phyloP scores from a whole-genome alignment of 2,329 filamentous ascomycete species.

The Ophiognomonia clavigignenti-juglandacearum region DNA sequence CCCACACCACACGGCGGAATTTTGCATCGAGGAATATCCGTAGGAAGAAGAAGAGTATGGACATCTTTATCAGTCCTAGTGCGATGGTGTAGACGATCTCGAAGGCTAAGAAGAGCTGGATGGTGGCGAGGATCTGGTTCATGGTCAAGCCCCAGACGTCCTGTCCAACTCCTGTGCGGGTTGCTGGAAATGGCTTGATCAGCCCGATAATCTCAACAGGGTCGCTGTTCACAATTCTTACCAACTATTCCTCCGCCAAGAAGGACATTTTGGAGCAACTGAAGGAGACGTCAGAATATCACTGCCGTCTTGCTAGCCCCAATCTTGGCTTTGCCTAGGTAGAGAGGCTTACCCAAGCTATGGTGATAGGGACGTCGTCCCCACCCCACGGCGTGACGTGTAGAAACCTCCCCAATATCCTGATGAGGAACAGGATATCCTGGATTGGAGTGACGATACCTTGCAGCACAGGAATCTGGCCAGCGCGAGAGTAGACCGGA shows the following conservation, averaged over 20 bases:
- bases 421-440: conserved; percentile 2
- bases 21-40: conserved; percentile 1
- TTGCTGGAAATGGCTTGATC: neutral
- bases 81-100: conserved; percentile 2
- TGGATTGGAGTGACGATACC: conserved; percentile 4
- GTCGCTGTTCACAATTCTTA: neutral
- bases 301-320: neutral
- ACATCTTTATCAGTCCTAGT: conserved; percentile 3
- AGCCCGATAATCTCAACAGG: neutral
- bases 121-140: neutral
- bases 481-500: no score
- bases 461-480: conserved; percentile 1
- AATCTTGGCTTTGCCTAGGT: neutral
- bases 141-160: conserved; percentile 3
- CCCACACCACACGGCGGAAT: conserved; percentile 3
- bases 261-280: conserved; percentile 4
- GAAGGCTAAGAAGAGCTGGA: conserved; percentile 5
- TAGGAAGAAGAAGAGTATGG: conserved; percentile 1
- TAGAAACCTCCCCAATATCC: neutral
- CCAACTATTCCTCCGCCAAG: conserved; percentile 7
- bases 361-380: conserved; percentile 3
- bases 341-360: neutral
- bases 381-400: conserved; percentile 2
- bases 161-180: neutral
- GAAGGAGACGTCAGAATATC: neutral